Conservation (phyloP, 139 green algal genomes). For the Volvox africanus region DNA sequence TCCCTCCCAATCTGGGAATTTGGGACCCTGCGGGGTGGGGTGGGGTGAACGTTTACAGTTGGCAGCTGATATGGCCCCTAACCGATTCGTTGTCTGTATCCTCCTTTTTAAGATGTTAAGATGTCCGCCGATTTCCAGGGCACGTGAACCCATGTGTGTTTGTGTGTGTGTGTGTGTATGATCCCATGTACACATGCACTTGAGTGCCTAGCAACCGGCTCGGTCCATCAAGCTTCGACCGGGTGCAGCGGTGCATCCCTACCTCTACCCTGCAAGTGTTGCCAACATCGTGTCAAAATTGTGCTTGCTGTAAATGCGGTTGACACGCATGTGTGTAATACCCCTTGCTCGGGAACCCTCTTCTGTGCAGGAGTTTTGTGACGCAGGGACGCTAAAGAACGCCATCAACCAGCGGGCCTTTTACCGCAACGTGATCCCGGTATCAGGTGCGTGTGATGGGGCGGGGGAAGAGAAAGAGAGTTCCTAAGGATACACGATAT, state of each 20-base stretch:
- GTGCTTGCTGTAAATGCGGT: background rate
- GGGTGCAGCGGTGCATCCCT: background rate
- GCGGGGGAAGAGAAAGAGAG: background rate
- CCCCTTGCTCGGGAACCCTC: background rate
- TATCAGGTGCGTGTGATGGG: background rate
- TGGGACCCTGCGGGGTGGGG: background rate
- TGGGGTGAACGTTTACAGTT: background rate
- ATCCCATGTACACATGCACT: background rate
- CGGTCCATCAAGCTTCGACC: too few relatives aligned
- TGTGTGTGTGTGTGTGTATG: background rate
- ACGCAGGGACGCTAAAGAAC: slow-evolving; percentile 24
- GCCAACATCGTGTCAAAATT: background rate
- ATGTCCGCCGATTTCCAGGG: background rate
- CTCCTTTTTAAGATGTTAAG: background rate
- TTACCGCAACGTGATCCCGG: background rate
- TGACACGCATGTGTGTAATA: too few relatives aligned
- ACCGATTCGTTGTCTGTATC: background rate
- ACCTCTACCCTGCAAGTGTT: background rate
- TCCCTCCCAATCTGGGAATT: background rate
- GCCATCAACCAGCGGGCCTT: slow-evolving; percentile 33
- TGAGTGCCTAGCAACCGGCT: background rate
- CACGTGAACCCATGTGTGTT: background rate
- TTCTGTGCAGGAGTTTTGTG: slow-evolving; percentile 34
- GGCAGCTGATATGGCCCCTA: background rate
- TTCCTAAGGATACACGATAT: background rate